These are phyloP conservation scores for Fusarium tjaetaba DNA, from an alignment of 2,329 filamentous ascomycete genomes.

Conservation along the genomic window DNA sequence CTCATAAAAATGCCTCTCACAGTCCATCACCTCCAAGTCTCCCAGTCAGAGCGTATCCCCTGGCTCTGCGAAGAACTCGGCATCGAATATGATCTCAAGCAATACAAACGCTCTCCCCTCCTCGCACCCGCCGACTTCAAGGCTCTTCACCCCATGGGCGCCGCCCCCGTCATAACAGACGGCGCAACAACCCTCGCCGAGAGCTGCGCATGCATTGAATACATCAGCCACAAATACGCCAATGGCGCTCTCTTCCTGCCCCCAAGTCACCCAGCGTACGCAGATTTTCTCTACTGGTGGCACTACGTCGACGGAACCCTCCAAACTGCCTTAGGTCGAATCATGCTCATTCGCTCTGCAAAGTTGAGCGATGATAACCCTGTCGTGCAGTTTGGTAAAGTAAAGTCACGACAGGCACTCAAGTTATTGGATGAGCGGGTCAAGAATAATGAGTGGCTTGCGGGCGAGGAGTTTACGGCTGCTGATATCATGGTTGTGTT, in stretches of 20 bases:
- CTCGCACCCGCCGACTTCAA: conserved; percentile 38
- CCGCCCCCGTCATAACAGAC: conserved; percentile 70
- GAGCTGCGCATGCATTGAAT: conserved; percentile 68
- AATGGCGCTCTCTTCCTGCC: conserved; percentile 58
- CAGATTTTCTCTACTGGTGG: conserved; percentile 73
- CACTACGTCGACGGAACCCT: conserved; percentile 64
- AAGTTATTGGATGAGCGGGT: conserved; percentile 63
- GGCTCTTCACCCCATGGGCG: conserved; percentile 57
- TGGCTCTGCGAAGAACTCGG: conserved; percentile 73
- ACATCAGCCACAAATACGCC: conserved; percentile 66
- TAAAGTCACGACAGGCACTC: conserved; percentile 53
- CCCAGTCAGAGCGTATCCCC: conserved; percentile 71
- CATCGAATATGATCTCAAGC: conserved; percentile 57
- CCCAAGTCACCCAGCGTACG: conserved; percentile 60
- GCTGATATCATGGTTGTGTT: conserved; percentile 74
- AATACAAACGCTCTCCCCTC: conserved; percentile 30
- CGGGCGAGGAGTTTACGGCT: conserved; percentile 69
- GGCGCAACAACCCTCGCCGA: conserved; percentile 64
- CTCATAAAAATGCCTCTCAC: conserved; percentile 44
- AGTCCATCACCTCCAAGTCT: conserved; percentile 64
- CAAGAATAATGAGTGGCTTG: conserved; percentile 61
- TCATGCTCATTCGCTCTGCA: conserved; percentile 47
- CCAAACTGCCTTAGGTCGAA: conserved; percentile 50
- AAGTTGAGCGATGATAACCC: conserved; percentile 33
- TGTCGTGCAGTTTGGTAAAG: conserved; percentile 43